Evolutionary conservation across 2,329 filamentous ascomycete species (phyloP), one percentile per base, ranked within the genome.

Genomic region (Fusarium euwallaceae): DNA sequence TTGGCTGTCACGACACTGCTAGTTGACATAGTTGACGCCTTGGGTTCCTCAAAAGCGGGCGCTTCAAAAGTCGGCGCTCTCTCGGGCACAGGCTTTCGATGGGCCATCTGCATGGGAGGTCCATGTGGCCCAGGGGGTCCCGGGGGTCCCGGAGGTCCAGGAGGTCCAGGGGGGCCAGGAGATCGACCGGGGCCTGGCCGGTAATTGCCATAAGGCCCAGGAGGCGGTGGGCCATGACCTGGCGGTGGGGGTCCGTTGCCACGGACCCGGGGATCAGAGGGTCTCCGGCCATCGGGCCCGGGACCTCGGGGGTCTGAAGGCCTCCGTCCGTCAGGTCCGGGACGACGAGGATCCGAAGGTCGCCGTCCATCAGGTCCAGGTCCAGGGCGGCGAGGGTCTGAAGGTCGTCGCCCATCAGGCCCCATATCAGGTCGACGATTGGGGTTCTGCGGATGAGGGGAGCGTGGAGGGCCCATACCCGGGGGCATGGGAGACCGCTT

Each of bases 1-100:
- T 83, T 83, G 5, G 82, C 78, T 2, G 81, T 83, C 7, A 83
- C 78, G 17, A 78, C 70, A 37, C 76, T 79, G 48, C 76, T 83
- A 6, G 66, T 64, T 1, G 75, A 79, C 56, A 74, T 80, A 14
- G 66, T 78, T 22, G 68, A 77, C 16, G 70, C 61, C 22, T 79
- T 79, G 6, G 68, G 68, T 32, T 70, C 73, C n/a, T 53, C 48
- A 12, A 53, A 53, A 27, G 17, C n/a, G 16, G 70, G 68, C 22
- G 75, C 64, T 53, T 53, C 48, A n/a, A 53, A 53, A 53, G 27
- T n/a, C 24, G 70, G 68, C 20, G 74, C 64, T 63, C 76, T 71
- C 27, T 76, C 76, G 14, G 81, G 79, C 12, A 82, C 64, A 37
- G 80, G 79, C 63, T 83, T 83, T 34, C 80, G 78, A 6, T 80